Evolutionary conservation across 1,139 yeast genomes (phyloP).

Genomic region (Pichia cactophila): DNA sequence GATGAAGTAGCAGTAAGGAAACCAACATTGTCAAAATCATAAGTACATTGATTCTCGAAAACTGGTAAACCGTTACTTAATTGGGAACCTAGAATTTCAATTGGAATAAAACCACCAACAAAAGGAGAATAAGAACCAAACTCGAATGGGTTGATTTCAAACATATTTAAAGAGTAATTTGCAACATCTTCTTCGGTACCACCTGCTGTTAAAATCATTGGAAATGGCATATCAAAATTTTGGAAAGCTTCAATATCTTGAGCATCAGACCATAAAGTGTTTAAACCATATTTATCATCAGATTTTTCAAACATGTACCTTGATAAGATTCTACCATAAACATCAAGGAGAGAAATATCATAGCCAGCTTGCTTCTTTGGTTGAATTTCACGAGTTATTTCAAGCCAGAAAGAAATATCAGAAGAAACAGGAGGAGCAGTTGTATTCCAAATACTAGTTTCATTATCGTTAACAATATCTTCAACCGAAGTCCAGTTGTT

Average conservation of each 20-base stretch:
- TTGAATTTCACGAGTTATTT: constrained; percentile 42
- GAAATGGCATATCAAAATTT: constrained; percentile 35
- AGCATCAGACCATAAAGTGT: constrained; percentile 30
- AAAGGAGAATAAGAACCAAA: constrained; percentile 62
- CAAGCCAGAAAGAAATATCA: constrained; percentile 37
- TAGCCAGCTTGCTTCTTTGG: constrained; percentile 47
- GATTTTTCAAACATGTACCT: constrained; percentile 37
- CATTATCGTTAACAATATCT: constrained; percentile 30
- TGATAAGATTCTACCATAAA: constrained; percentile 60
- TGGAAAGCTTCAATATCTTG: constrained; percentile 29
- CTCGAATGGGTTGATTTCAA: constrained; percentile 60
- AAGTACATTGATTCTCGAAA: constrained; percentile 34
- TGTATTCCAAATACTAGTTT: constrained; percentile 55
- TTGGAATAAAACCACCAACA: constrained; percentile 43
- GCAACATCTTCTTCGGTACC: constrained; percentile 28
- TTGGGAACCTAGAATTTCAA: constrained; percentile 47
- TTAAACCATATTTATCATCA: constrained; percentile 32
- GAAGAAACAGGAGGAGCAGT: constrained; percentile 18
- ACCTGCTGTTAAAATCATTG: constrained; percentile 35
- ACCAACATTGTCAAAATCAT: constrained; percentile 65
- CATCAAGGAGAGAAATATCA: constrained; percentile 54
- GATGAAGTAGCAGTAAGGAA: constrained; percentile 70
- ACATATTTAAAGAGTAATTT: constrained; percentile 22
- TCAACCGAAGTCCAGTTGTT: constrained; percentile 40
- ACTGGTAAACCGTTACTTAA: constrained; percentile 28